These are phyloP conservation scores for Nicotiana sylvestris DNA, from an alignment of 257 asterid species.

Conservation along the genomic window DNA sequence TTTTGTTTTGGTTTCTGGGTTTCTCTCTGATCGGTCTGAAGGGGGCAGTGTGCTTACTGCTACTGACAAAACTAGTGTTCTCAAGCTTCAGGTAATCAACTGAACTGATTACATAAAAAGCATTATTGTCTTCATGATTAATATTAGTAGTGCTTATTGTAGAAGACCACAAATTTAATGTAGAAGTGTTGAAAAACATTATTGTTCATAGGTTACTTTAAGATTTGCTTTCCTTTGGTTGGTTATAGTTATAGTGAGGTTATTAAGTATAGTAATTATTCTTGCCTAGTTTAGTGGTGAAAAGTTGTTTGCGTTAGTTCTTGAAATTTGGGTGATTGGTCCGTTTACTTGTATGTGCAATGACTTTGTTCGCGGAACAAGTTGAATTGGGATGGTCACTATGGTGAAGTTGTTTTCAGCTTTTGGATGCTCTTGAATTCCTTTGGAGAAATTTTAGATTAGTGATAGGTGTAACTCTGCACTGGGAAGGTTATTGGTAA, in stretches of 20 bases:
- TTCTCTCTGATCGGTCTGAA: constrained; percentile 69
- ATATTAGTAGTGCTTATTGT: not conserved
- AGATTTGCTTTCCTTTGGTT: not conserved
- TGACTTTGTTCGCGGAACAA: not conserved
- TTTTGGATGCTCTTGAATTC: not conserved
- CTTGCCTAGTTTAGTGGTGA: not conserved
- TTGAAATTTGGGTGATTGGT: not conserved
- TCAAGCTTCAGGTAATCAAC: constrained; percentile 71
- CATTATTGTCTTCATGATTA: not conserved
- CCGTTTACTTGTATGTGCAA: not conserved
- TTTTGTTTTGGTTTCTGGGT: constrained; percentile 72
- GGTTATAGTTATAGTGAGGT: not conserved
- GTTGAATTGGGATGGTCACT: not conserved
- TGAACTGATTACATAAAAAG: not conserved
- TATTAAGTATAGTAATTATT: not conserved
- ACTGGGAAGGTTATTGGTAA: not conserved
- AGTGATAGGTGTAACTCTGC: not conserved
- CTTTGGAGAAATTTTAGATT: not conserved
- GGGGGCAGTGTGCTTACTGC: constrained; percentile 71
- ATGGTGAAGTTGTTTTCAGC: not conserved
- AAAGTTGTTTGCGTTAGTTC: not conserved
- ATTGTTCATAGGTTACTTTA: not conserved
- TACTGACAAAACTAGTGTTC: constrained; percentile 71
- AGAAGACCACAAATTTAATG: not conserved
- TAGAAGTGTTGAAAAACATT: not conserved